phyloP scores from a whole-genome alignment of 768 basidiomycete genomes.

The Pisolithus albus region DNA sequence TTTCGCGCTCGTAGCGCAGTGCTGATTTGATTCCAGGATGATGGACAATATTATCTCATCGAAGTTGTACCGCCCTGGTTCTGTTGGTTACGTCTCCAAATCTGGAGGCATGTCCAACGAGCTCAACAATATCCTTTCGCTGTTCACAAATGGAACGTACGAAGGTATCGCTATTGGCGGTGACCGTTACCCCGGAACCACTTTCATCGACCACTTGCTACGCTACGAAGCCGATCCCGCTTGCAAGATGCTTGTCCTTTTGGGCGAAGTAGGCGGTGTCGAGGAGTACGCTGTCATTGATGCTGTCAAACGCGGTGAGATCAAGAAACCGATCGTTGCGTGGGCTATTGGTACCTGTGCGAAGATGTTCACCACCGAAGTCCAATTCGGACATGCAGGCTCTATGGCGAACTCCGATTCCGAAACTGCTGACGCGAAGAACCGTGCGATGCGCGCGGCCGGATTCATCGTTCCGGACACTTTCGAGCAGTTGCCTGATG shows the following conservation, averaged over 20 bases:
- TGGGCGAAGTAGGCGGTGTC: slow-evolving; percentile 97
- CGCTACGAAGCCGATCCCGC: slow-evolving; percentile 96
- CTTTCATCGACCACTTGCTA: slow-evolving; percentile 97
- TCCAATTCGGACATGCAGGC: slow-evolving; percentile 98
- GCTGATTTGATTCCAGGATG: slow-evolving; percentile 51
- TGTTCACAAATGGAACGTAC: slow-evolving; percentile 96
- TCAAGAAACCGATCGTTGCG: slow-evolving; percentile 98
- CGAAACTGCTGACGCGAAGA: slow-evolving; percentile 99
- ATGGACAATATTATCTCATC: slow-evolving; percentile 99
- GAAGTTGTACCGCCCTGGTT: slow-evolving; percentile 96
- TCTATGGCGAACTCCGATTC: slow-evolving; percentile 95
- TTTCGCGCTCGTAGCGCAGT: not conserved
- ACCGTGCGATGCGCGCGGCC: slow-evolving; percentile 86
- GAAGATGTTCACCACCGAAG: slow-evolving; percentile 99
- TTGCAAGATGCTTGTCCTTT: slow-evolving; percentile 98
- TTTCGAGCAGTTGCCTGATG: slow-evolving; percentile 90
- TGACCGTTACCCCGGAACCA: slow-evolving; percentile 97
- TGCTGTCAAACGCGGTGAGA: slow-evolving; percentile 85
- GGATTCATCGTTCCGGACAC: slow-evolving; percentile 97
- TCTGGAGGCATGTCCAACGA: slow-evolving; percentile 99
- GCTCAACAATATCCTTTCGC: slow-evolving; percentile 97
- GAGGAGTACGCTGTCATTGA: slow-evolving; percentile 99
- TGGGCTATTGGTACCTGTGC: slow-evolving; percentile 99
- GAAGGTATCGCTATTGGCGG: slow-evolving; percentile 99
- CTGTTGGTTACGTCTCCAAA: slow-evolving; percentile 98